Conservation (phyloP, 1,284 basidiomycete genomes). For the Cryptococcus sp. region DNA sequence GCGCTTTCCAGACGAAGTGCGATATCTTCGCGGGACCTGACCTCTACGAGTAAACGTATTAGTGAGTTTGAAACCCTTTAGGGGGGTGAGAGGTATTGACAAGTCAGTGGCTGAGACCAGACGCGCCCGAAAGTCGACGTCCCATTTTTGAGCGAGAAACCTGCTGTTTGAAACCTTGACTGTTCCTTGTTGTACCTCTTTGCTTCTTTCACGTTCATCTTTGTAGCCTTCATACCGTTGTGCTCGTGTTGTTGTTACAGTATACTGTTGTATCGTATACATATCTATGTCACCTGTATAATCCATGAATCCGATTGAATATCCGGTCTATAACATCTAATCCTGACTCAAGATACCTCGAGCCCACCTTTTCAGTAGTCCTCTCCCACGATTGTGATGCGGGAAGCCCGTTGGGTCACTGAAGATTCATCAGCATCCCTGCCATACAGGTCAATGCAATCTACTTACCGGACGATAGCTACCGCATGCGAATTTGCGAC, state of each 20-base stretch:
- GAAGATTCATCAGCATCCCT: conserved; percentile 13
- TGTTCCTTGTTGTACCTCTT: background rate
- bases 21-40: background rate
- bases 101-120: conserved; percentile 4
- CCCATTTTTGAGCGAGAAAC: background rate
- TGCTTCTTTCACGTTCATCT: background rate
- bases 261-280: background rate
- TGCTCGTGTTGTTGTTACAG: background rate
- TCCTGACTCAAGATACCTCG: background rate
- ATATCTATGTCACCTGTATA: background rate
- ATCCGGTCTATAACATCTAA: background rate
- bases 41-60: background rate
- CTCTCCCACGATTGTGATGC: conserved; percentile 34
- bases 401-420: conserved; percentile 26
- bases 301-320: background rate
- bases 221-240: background rate
- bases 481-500: conserved; percentile 40
- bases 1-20: background rate
- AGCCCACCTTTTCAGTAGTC: conserved; percentile 38
- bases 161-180: background rate
- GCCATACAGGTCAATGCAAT: background rate
- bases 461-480: conserved; percentile 36
- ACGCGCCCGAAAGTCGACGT: background rate
- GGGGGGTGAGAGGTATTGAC: background rate
- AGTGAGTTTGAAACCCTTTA: background rate